phyloP scores from a whole-genome alignment of 2,329 filamentous ascomycete species.

The Zymoseptoria crescenta region DNA sequence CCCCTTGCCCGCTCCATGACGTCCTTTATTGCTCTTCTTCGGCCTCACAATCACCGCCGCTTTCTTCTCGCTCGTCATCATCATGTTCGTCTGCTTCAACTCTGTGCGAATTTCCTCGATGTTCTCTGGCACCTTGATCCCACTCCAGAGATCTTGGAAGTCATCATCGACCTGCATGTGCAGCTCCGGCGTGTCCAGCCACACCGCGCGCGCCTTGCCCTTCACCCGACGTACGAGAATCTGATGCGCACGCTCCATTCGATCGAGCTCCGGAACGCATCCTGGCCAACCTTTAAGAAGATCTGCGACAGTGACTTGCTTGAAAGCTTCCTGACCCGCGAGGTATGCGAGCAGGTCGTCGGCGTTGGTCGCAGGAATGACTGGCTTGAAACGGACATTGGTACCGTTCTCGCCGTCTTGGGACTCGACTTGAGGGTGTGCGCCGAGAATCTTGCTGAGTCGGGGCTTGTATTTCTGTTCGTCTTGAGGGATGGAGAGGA shows the following conservation, averaged over 20 bases:
- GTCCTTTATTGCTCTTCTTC: not conserved
- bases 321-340: not conserved
- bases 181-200: not conserved
- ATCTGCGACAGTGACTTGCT: not conserved
- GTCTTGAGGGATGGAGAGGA: not conserved
- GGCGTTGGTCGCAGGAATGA: not conserved
- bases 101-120: not conserved
- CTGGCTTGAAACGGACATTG: not conserved
- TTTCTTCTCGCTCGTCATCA: not conserved
- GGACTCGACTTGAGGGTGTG: not conserved
- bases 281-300: not conserved
- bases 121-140: not conserved
- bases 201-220: not conserved
- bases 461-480: not conserved
- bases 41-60: not conserved
- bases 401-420: not conserved
- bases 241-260: not conserved
- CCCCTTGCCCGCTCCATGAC: not conserved
- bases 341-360: not conserved
- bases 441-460: not conserved
- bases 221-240: not conserved
- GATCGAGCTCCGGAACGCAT: not conserved
- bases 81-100: not conserved
- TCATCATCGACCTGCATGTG: not conserved
- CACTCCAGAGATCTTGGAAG: not conserved